A percentile compares a stretch with the other conserved stretches of the same genome.
phyloP scores from a whole-genome alignment of 257 asterid genomes.

The Leptodermis oblonga region DNA sequence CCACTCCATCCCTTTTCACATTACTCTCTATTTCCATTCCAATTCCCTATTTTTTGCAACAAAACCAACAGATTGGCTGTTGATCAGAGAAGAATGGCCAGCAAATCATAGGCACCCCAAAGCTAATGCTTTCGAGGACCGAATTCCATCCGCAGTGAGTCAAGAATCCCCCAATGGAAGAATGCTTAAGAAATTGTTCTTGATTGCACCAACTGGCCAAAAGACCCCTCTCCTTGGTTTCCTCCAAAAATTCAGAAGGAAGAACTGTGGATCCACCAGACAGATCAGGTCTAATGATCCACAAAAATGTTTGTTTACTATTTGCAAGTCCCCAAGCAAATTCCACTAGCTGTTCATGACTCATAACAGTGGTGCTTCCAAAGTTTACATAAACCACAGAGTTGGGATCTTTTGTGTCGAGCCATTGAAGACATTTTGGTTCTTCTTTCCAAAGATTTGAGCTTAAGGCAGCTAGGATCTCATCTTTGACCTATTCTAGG shows the following conservation, averaged over 20 bases:
- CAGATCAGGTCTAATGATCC: not conserved
- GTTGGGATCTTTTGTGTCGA: no score
- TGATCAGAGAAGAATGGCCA: not conserved
- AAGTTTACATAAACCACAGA: no score
- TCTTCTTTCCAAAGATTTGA: conserved; percentile 38
- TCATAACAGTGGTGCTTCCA: no score
- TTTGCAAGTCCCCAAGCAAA: no score
- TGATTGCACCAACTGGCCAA: not conserved
- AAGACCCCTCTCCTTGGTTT: not conserved
- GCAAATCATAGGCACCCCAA: not conserved
- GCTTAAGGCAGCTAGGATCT: conserved; percentile 9
- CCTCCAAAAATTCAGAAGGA: not conserved
- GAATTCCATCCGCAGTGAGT: not conserved
- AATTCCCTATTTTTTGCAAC: not conserved
- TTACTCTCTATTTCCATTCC: not conserved
- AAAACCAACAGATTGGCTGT: not conserved
- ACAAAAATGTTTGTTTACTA: no score
- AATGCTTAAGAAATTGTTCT: not conserved
- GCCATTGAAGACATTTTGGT: not conserved
- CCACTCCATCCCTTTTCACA: not conserved
- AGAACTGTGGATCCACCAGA: not conserved
- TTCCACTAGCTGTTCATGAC: no score
- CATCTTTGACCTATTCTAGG: conserved; percentile 10
- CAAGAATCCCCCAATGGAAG: not conserved
- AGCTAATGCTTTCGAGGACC: not conserved